Percentiles rank a stretch among this genome's conserved stretches.
Evolutionary conservation across 306 rosid species (phyloP).

Genomic region (Amphicarpaea edgeworthii): DNA sequence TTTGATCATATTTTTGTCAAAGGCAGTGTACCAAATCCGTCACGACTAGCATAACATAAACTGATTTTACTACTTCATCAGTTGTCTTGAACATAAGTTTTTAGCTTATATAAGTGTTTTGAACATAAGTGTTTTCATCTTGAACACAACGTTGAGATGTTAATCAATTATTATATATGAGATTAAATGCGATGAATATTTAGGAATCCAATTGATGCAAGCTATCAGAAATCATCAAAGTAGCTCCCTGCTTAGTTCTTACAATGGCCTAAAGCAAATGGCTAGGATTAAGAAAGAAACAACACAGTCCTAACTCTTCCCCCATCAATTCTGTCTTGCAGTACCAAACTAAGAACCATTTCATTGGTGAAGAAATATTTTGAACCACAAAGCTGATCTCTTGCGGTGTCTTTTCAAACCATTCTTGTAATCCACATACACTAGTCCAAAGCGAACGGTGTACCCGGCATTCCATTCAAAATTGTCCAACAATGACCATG

Average conservation of each 20-base stretch:
- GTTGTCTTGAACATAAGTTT: not conserved
- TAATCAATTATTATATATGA: not conserved
- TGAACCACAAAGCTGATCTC: conserved; percentile 74
- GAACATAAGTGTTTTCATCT: not conserved
- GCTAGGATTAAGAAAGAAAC: conserved; percentile 9
- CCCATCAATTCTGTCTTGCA: not conserved
- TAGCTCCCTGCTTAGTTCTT: conserved; percentile 17
- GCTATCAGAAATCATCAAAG: conserved; percentile 22
- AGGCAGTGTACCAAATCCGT: no score
- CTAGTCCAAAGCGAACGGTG: conserved; percentile 65
- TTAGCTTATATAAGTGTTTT: not conserved
- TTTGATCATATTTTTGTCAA: no score
- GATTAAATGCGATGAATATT: no score
- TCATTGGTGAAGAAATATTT: conserved; percentile 57
- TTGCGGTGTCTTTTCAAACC: conserved; percentile 60
- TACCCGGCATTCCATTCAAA: conserved; percentile 70
- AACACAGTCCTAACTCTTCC: not conserved
- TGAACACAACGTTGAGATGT: not conserved
- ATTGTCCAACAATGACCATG: conserved; percentile 78
- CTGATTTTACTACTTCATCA: not conserved
- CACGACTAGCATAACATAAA: not conserved
- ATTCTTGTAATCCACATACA: conserved; percentile 65
- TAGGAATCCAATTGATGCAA: not conserved
- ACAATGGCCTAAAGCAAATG: conserved; percentile 13
- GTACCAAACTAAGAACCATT: not conserved